Evolutionary conservation across 805 yeast genomes (phyloP).

Genomic region (Middelhovenomyces tepae): DNA sequence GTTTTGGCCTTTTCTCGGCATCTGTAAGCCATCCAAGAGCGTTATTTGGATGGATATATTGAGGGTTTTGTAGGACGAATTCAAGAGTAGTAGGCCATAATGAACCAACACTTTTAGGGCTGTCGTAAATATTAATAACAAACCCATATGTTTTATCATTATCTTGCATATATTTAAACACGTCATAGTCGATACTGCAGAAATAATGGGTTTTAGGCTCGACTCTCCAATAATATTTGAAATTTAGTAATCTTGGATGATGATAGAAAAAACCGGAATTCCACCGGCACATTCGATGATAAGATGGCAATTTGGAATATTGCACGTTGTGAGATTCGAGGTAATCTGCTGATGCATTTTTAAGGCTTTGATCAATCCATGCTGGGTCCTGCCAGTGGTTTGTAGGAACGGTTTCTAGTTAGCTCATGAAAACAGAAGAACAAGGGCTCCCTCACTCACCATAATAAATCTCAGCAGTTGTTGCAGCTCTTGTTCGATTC

Average conservation of each 20-base stretch:
- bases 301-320: constrained; percentile 52
- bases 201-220: constrained; percentile 67
- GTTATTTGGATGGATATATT: constrained; percentile 50
- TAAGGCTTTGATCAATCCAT: constrained; percentile 35
- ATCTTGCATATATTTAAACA: constrained; percentile 35
- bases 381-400: constrained; percentile 52
- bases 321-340: constrained; percentile 38
- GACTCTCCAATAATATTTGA: constrained; percentile 70
- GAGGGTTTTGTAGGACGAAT: constrained; percentile 46
- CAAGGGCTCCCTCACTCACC: constrained; percentile 26
- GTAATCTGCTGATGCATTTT: constrained; percentile 1
- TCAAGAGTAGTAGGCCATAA: constrained; percentile 65
- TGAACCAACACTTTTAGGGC: constrained; percentile 51
- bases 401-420: too few relatives aligned
- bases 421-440: too few relatives aligned
- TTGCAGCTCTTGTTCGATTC: constrained; percentile 29
- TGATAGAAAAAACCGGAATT: constrained; percentile 61
- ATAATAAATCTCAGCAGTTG: constrained; percentile 36
- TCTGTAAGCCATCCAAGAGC: constrained; percentile 45
- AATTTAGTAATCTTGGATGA: constrained; percentile 52
- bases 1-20: constrained; percentile 38
- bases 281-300: constrained; percentile 81
- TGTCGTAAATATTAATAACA: constrained; percentile 60
- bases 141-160: constrained; percentile 68
- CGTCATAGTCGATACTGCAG: constrained; percentile 50